A percentile compares a stretch with the other conserved stretches of the same genome.
These are phyloP conservation scores for Discostella stelligeroides DNA, from an alignment of 108 stramenopile genomes.

Conservation along the genomic window DNA sequence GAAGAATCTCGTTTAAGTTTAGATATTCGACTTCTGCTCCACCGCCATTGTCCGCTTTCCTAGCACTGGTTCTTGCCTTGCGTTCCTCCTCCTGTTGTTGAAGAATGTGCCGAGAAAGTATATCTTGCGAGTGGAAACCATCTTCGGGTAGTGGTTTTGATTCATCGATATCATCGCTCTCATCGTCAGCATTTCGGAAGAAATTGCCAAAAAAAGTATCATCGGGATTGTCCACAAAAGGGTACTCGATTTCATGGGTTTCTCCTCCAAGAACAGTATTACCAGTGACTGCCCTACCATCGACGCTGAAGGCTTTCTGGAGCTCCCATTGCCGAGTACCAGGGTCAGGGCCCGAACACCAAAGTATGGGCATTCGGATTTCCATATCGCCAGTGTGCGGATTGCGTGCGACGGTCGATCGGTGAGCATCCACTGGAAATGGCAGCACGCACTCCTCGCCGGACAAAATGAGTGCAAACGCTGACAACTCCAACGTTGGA, in stretches of 20 bases:
- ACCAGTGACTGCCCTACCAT: not conserved
- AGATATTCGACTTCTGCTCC: slow-evolving; percentile 30
- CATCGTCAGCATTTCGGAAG: not conserved
- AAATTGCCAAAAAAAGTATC: not conserved
- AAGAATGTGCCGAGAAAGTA: slow-evolving; percentile 24
- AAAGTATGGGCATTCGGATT: slow-evolving; percentile 39
- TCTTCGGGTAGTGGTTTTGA: slow-evolving; percentile 32
- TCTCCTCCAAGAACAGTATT: not conserved
- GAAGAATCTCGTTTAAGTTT: slow-evolving; percentile 17
- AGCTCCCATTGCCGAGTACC: slow-evolving; percentile 44
- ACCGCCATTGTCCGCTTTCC: slow-evolving; percentile 4
- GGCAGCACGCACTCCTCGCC: slow-evolving; percentile 29
- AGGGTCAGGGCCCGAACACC: slow-evolving; percentile 25
- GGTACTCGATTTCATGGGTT: not conserved
- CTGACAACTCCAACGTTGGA: slow-evolving; percentile 22
- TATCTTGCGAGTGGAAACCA: slow-evolving; percentile 37
- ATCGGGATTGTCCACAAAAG: not conserved
- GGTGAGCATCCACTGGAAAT: slow-evolving; percentile 34
- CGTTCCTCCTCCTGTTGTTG: slow-evolving; percentile 35
- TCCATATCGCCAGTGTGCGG: slow-evolving; percentile 9
- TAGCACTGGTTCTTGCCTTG: not conserved
- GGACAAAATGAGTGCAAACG: slow-evolving; percentile 22
- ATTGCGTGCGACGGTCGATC: slow-evolving; percentile 10
- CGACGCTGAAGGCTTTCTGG: slow-evolving; percentile 19
- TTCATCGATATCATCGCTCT: not conserved